These are phyloP conservation scores for Phialocephala subalpina DNA, from an alignment of 2,329 filamentous ascomycete genomes.

Conservation along the genomic window DNA sequence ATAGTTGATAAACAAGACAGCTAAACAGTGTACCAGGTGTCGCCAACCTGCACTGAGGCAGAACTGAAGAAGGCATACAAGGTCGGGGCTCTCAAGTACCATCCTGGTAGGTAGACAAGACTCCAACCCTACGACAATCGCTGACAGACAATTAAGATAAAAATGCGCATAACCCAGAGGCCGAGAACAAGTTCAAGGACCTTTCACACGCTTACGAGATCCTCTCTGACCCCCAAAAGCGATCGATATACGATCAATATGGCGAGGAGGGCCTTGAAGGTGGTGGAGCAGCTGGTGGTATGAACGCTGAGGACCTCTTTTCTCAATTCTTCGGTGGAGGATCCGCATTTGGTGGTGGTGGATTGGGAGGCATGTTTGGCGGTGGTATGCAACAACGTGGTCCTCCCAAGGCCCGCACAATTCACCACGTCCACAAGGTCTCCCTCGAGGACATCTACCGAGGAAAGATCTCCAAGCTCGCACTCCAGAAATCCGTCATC, in stretches of 20 bases:
- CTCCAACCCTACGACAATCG: constrained; percentile 5
- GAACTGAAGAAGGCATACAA: constrained; percentile 94
- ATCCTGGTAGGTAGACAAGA: constrained; percentile 70
- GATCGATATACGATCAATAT: constrained; percentile 93
- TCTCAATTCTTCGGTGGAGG: constrained; percentile 91
- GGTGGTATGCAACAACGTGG: constrained; percentile 80
- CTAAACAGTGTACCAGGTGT: constrained; percentile 62
- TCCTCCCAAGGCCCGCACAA: constrained; percentile 89
- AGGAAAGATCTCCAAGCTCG: constrained; percentile 97
- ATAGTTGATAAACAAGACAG: constrained; percentile 35
- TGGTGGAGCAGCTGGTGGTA: constrained; percentile 79
- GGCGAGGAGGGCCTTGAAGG: constrained; percentile 96
- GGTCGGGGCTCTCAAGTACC: constrained; percentile 81
- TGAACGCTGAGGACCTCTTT: constrained; percentile 96
- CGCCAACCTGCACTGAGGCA: constrained; percentile 80
- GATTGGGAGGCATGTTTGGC: constrained; percentile 79
- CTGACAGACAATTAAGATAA: constrained; percentile 71
- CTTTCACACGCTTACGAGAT: constrained; percentile 95
- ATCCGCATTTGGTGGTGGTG: constrained; percentile 72
- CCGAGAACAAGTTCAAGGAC: constrained; percentile 98
- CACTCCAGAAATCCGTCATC: constrained; percentile 96
- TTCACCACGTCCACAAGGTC: constrained; percentile 98
- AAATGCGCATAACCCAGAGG: constrained; percentile 91
- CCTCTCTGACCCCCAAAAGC: constrained; percentile 91
- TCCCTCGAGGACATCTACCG: constrained; percentile 97